A percentile compares a stretch with the other conserved stretches of the same genome.
These are phyloP conservation scores for Eragrostis nindensis DNA, from an alignment of 176 grass and related monocot genomes.

Conservation along the genomic window DNA sequence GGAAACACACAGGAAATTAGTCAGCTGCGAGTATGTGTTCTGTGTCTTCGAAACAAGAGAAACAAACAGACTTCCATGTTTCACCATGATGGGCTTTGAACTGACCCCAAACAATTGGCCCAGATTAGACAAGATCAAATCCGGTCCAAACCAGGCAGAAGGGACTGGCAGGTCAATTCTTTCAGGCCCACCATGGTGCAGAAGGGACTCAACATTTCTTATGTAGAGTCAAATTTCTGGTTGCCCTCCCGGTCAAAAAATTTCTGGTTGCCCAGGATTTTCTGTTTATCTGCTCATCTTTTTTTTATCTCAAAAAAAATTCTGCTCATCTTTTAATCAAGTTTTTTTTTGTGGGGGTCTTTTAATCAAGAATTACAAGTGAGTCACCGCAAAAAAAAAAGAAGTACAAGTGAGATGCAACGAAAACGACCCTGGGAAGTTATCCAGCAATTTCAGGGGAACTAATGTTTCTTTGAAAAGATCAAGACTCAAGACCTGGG, in stretches of 20 bases:
- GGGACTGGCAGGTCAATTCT: background rate
- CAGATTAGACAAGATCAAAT: background rate
- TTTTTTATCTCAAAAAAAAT: too few relatives aligned
- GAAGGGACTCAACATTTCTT: background rate
- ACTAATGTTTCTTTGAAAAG: background rate
- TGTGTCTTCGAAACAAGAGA: background rate
- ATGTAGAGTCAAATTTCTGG: background rate
- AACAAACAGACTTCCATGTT: background rate
- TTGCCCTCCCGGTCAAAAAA: too few relatives aligned
- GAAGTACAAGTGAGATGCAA: background rate
- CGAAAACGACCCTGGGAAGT: background rate
- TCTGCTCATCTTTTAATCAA: too few relatives aligned
- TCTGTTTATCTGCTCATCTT: background rate
- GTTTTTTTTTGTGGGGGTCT: too few relatives aligned
- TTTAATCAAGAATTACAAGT: background rate
- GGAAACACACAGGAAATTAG: background rate
- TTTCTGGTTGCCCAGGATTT: background rate
- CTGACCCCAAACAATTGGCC: background rate
- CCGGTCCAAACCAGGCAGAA: background rate
- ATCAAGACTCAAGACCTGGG: constrained; percentile 16
- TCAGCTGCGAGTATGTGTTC: background rate
- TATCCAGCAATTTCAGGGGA: constrained; percentile 21
- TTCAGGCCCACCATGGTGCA: background rate
- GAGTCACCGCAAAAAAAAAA: too few relatives aligned
- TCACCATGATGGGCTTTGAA: background rate